phyloP scores from a whole-genome alignment of 305 asterid genomes.

The Fraxinus floribunda region DNA sequence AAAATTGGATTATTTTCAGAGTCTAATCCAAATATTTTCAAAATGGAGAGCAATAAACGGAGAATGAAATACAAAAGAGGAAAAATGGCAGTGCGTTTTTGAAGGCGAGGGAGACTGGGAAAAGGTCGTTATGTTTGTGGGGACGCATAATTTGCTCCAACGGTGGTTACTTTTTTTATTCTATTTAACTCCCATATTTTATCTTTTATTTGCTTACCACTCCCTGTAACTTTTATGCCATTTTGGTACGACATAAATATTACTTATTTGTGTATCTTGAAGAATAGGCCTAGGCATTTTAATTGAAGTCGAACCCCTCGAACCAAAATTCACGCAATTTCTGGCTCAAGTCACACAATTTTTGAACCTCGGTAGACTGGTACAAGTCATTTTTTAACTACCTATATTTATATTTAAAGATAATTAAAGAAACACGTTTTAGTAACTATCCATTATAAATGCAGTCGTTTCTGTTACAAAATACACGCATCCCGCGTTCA shows the following conservation, averaged over 20 bases:
- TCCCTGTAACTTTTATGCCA: not conserved
- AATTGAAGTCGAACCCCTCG: too few relatives aligned
- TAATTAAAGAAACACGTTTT: too few relatives aligned
- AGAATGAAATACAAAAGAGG: slow-evolving; percentile 22
- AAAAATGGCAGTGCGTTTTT: slow-evolving; percentile 42
- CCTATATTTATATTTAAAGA: not conserved
- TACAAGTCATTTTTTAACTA: too few relatives aligned
- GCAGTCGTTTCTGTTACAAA: not conserved
- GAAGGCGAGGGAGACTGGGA: slow-evolving; percentile 31
- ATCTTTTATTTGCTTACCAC: not conserved
- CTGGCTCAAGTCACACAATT: not conserved
- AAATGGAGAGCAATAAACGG: slow-evolving; percentile 10
- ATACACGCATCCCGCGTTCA: not conserved
- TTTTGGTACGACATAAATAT: not conserved
- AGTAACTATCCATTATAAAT: not conserved
- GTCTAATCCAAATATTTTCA: not conserved
- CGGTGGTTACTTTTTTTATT: slow-evolving; percentile 19
- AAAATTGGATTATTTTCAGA: not conserved
- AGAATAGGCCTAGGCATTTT: too few relatives aligned
- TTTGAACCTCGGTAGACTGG: too few relatives aligned
- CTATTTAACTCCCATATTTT: not conserved
- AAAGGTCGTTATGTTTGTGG: slow-evolving; percentile 47
- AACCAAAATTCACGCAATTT: too few relatives aligned
- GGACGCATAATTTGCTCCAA: slow-evolving; percentile 58
- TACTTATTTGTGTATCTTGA: too few relatives aligned